Conservation (phyloP, 129 eudicot species). For the Flaveria linearis region DNA sequence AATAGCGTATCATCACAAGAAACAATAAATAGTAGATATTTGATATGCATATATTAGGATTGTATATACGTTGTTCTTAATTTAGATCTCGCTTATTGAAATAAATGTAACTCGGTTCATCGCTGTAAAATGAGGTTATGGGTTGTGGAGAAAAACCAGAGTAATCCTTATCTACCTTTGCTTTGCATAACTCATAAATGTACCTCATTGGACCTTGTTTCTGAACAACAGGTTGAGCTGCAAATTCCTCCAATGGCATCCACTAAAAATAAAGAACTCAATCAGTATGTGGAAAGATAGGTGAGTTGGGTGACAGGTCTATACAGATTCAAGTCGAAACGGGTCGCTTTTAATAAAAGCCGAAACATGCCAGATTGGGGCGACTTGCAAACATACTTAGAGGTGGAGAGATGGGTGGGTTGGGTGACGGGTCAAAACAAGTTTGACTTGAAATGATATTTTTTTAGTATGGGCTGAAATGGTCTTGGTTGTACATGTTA, state of each 20-base stretch:
- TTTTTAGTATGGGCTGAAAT: background rate
- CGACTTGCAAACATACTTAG: background rate
- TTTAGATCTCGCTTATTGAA: constrained; percentile 43
- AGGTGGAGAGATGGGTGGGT: background rate
- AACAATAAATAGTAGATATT: constrained; percentile 10
- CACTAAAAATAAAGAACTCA: constrained; percentile 37
- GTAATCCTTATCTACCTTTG: constrained; percentile 52
- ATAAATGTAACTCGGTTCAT: constrained; percentile 42
- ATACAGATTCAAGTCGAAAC: background rate
- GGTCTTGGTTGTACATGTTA: background rate
- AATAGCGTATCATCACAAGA: background rate
- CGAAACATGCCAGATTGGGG: background rate
- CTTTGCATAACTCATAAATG: constrained; percentile 44
- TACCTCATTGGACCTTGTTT: constrained; percentile 40
- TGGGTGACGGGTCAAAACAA: constrained; percentile 6
- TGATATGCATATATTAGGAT: constrained; percentile 1
- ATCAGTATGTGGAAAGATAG: background rate
- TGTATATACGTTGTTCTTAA: background rate
- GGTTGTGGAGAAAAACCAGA: constrained; percentile 55
- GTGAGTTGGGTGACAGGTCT: background rate
- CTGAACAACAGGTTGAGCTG: constrained; percentile 53
- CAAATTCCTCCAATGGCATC: constrained; percentile 68
- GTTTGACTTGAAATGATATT: background rate
- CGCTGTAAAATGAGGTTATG: constrained; percentile 39
- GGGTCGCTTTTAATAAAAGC: background rate